Percentiles rank a stretch among this genome's conserved stretches.
Conservation (phyloP, 2,329 filamentous ascomycete genomes). For the Aspergillus sp. region DNA sequence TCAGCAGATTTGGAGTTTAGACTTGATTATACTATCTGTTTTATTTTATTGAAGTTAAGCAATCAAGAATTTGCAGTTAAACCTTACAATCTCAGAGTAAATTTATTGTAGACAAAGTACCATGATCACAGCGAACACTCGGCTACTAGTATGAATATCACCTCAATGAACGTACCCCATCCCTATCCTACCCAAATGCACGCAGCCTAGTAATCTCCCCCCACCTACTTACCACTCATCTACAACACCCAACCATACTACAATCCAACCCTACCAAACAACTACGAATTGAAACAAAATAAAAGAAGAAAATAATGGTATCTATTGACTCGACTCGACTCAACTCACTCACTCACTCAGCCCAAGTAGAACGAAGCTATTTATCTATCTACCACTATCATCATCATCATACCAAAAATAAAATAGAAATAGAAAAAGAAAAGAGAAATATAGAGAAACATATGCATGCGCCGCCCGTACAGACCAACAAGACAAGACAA, state of each 20-base stretch:
- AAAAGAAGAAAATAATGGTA: conserved; percentile 10
- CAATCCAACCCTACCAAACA: background rate
- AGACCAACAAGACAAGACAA: conserved; percentile 5
- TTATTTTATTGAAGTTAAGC: background rate
- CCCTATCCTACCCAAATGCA: too few relatives aligned
- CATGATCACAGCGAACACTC: too few relatives aligned
- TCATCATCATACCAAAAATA: background rate
- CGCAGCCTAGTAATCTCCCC: too few relatives aligned
- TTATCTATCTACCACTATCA: conserved; percentile 8
- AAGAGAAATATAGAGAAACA: background rate
- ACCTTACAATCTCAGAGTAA: background rate
- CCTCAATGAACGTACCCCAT: too few relatives aligned
- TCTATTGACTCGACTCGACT: conserved; percentile 12
- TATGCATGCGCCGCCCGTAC: conserved; percentile 21
- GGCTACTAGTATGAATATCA: too few relatives aligned
- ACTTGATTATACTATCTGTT: background rate
- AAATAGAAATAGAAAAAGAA: background rate
- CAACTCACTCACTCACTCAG: background rate
- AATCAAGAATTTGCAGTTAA: background rate
- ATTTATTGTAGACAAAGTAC: too few relatives aligned
- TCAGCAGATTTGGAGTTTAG: background rate
- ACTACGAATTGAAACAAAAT: background rate
- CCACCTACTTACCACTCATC: too few relatives aligned
- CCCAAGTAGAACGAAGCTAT: background rate
- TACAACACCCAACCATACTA: too few relatives aligned